phyloP scores from a whole-genome alignment of 176 grass and related monocot genomes.

The Bothriochloa decipiens region DNA sequence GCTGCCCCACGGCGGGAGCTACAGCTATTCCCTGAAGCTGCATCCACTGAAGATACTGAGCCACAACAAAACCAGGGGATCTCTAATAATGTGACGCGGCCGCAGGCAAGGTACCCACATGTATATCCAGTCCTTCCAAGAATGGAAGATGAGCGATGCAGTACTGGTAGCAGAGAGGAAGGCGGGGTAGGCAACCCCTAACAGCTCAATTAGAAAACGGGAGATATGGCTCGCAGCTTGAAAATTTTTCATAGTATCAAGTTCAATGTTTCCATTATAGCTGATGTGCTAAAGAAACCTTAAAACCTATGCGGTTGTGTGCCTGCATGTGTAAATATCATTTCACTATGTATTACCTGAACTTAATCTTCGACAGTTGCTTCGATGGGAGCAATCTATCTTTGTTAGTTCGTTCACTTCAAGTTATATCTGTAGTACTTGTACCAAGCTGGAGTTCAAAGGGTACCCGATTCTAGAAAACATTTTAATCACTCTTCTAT shows the following conservation, averaged over 20 bases:
- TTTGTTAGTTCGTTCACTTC: background rate
- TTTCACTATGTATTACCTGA: conserved; percentile 6
- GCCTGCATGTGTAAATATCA: conserved; percentile 27
- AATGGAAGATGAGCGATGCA: conserved; percentile 59
- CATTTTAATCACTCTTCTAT: background rate
- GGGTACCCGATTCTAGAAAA: background rate
- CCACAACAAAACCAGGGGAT: conserved; percentile 19
- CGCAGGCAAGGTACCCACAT: conserved; percentile 52
- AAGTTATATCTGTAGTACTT: background rate
- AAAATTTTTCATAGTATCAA: conserved; percentile 19
- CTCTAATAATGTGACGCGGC: conserved; percentile 39
- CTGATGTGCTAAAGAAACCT: conserved; percentile 27
- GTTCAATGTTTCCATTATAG: background rate
- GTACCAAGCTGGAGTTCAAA: background rate
- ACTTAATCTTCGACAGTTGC: background rate
- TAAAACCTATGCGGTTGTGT: background rate
- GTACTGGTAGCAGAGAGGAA: conserved; percentile 36
- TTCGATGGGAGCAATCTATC: background rate
- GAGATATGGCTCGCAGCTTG: background rate
- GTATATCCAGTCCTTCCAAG: conserved; percentile 45
- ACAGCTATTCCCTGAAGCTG: conserved; percentile 75
- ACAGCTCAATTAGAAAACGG: conserved; percentile 2
- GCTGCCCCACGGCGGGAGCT: conserved; percentile 52
- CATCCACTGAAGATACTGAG: conserved; percentile 42
- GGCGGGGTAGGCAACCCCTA: background rate